Percentiles rank a stretch among this genome's conserved stretches.
phyloP scores from a whole-genome alignment of 73 alveolate genomes.

The Paramecium sonneborni region DNA sequence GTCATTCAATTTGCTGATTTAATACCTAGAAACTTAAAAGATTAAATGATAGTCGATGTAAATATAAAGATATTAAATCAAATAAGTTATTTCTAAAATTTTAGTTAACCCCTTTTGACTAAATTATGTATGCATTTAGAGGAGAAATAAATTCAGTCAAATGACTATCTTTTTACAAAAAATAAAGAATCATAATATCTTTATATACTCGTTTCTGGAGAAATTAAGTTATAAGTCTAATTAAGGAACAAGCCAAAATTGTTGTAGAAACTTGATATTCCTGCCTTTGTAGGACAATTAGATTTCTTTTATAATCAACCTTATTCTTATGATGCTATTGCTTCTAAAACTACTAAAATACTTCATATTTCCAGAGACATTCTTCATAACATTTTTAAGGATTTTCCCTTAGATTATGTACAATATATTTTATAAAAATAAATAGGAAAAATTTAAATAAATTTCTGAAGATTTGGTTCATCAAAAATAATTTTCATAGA shows the following conservation, averaged over 20 bases:
- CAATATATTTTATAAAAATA: neutral
- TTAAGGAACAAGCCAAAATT: neutral
- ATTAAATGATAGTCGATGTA: slow-evolving; percentile 19
- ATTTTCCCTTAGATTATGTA: slow-evolving; percentile 10
- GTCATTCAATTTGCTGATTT: slow-evolving; percentile 7
- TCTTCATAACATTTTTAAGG: neutral
- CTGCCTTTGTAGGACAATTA: neutral
- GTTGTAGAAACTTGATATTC: neutral
- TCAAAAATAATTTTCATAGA: neutral
- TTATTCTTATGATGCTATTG: slow-evolving; percentile 10
- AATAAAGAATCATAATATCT: neutral
- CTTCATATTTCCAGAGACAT: neutral
- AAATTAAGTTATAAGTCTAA: neutral
- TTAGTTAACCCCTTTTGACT: slow-evolving; percentile 27
- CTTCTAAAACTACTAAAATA: neutral
- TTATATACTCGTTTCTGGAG: slow-evolving; percentile 25
- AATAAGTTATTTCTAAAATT: neutral
- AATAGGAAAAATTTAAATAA: neutral
- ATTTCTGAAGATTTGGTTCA: neutral
- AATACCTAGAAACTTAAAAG: neutral
- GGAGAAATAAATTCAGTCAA: neutral
- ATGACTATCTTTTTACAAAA: slow-evolving; percentile 8
- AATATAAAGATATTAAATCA: slow-evolving; percentile 15
- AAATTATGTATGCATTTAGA: slow-evolving; percentile 37
- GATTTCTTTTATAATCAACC: neutral